Conservation (phyloP, 2,329 filamentous ascomycete genomes). For the Xylaria sp. region DNA sequence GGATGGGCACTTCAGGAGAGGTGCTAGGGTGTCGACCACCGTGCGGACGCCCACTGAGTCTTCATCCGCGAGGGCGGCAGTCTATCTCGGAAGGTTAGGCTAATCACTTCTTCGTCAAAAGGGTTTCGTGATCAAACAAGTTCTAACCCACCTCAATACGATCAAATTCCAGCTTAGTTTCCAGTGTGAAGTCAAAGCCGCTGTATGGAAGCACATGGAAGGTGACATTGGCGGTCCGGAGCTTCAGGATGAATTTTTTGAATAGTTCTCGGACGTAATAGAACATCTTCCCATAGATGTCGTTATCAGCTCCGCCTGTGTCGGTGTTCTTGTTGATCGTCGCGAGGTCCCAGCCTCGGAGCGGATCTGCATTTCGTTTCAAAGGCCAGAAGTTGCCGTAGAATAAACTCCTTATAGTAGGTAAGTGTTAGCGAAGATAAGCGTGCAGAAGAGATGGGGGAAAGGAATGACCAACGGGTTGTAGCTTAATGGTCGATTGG, state of each 20-base stretch:
- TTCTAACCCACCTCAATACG: conserved; percentile 20
- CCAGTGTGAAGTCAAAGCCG: background rate
- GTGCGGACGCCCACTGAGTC: background rate
- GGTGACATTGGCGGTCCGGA: background rate
- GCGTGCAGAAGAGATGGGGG: background rate
- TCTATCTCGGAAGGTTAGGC: background rate
- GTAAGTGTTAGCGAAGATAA: background rate
- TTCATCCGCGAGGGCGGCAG: conserved; percentile 4
- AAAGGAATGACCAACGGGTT: conserved; percentile 20
- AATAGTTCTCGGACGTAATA: conserved; percentile 27
- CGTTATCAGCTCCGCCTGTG: background rate
- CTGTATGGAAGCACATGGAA: conserved; percentile 14
- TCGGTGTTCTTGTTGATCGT: background rate
- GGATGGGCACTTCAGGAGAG: conserved; percentile 10
- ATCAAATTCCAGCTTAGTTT: conserved; percentile 12
- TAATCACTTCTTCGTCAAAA: background rate
- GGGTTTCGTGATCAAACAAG: background rate
- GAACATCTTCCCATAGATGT: conserved; percentile 33
- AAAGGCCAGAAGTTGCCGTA: conserved; percentile 9
- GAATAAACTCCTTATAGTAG: conserved; percentile 8
- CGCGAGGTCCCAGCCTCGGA: conserved; percentile 27
- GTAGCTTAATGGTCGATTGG: background rate
- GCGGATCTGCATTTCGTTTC: conserved; percentile 13
- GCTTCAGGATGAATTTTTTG: conserved; percentile 25
- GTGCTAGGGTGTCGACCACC: conserved; percentile 2